Evolutionary conservation across 257 asterid species (phyloP).

Genomic region (Jacaranda mimosifolia): DNA sequence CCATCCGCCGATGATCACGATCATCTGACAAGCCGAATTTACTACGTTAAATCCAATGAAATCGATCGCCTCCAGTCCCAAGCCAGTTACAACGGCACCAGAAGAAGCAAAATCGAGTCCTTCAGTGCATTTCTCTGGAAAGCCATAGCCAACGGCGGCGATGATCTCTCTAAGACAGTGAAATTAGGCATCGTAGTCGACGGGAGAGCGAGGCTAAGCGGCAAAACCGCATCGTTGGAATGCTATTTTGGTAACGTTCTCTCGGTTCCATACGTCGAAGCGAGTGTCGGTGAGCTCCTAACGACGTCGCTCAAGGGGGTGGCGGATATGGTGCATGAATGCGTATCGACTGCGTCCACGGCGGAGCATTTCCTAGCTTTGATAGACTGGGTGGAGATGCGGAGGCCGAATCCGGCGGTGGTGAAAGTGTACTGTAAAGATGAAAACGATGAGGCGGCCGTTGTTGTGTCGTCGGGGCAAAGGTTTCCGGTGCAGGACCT

Average conservation of each 20-base stretch:
- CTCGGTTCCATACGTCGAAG: conserved; percentile 53
- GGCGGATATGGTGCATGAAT: conserved; percentile 49
- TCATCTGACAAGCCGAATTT: conserved; percentile 49
- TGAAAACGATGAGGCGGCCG: conserved; percentile 54
- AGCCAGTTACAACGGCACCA: conserved; percentile 41
- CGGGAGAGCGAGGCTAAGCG: conserved; percentile 50
- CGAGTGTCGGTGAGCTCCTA: conserved; percentile 42
- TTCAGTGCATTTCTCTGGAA: conserved; percentile 67
- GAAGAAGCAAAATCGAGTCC: conserved; percentile 56
- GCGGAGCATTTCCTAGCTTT: conserved; percentile 57
- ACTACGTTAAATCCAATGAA: conserved; percentile 46
- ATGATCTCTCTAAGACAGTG: conserved; percentile 30
- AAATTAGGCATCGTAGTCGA: conserved; percentile 59
- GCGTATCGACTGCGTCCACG: conserved; percentile 41
- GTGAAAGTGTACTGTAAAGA: conserved; percentile 49
- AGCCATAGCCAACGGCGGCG: conserved; percentile 45
- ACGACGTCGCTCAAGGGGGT: conserved; percentile 36
- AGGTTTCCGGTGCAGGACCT: conserved; percentile 50
- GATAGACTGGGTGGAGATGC: conserved; percentile 66
- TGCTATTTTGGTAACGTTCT: conserved; percentile 70
- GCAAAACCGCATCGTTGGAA: conserved; percentile 35
- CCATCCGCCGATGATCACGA: conserved; percentile 14
- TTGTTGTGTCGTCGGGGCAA: conserved; percentile 68
- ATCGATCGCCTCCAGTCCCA: conserved; percentile 53
- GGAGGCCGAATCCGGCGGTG: conserved; percentile 54